Conservation (phyloP, 2,329 filamentous ascomycete genomes). For the Neonectria ditissima region DNA sequence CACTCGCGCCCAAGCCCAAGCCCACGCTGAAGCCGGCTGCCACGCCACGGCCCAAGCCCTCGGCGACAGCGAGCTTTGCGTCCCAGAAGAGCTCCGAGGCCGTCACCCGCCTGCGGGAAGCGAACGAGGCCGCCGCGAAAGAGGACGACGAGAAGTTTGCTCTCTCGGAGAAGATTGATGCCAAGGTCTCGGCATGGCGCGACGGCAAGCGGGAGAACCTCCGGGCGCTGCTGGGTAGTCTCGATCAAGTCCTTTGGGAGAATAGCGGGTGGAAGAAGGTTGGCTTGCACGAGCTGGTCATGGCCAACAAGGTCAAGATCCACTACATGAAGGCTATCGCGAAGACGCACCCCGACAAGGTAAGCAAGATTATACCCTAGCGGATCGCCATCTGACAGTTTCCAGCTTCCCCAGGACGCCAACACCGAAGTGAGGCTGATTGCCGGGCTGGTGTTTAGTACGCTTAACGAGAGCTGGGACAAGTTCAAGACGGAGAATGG, state of each 20-base stretch:
- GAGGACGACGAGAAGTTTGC: constrained; percentile 95
- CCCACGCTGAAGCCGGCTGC: constrained; percentile 58
- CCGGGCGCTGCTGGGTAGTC: constrained; percentile 84
- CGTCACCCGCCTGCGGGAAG: constrained; percentile 82
- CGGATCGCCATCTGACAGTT: constrained; percentile 16
- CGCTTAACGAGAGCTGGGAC: constrained; percentile 79
- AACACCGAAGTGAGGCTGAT: constrained; percentile 75
- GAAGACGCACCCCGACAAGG: constrained; percentile 99
- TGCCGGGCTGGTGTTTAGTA: constrained; percentile 73
- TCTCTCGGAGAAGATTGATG: constrained; percentile 86
- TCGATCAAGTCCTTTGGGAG: constrained; percentile 92
- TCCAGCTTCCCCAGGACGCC: constrained; percentile 72
- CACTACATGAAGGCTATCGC: constrained; percentile 99
- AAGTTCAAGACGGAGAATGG: constrained; percentile 78
- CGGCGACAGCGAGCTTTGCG: constrained; percentile 53
- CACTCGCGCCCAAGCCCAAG: constrained; percentile 76
- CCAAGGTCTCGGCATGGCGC: constrained; percentile 82
- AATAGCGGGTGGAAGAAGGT: constrained; percentile 97
- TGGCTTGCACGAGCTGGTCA: constrained; percentile 90
- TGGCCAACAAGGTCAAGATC: constrained; percentile 96
- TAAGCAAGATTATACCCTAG: constrained; percentile 57
- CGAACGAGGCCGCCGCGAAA: constrained; percentile 85
- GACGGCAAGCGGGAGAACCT: constrained; percentile 94
- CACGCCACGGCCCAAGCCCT: constrained; percentile 60
- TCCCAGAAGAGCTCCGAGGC: constrained; percentile 75